These are phyloP conservation scores for Hymenochaete sp. DNA, from an alignment of 1,284 basidiomycete species.

Conservation along the genomic window DNA sequence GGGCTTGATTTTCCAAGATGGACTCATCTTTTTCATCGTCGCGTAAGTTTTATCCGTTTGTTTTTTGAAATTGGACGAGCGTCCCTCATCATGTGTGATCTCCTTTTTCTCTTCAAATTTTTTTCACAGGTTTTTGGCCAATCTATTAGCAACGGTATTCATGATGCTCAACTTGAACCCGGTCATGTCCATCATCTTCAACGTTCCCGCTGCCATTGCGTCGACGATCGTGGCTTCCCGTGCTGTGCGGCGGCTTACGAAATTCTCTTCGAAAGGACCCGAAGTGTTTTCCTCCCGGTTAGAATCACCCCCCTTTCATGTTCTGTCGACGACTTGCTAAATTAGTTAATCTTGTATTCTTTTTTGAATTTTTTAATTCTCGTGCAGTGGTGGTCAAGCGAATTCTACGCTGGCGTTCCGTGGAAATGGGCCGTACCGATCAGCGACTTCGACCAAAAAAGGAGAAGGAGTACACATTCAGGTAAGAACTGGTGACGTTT, in stretches of 20 bases:
- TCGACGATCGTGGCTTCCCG: slow-evolving; percentile 33
- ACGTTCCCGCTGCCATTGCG: slow-evolving; percentile 62
- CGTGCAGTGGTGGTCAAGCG: slow-evolving; percentile 12
- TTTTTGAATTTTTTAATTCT: background rate
- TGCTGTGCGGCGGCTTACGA: slow-evolving; percentile 18
- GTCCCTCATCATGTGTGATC: too few relatives aligned
- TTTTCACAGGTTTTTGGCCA: slow-evolving; percentile 48
- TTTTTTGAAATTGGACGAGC: background rate
- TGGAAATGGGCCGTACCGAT: slow-evolving; percentile 12
- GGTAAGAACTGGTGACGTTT: slow-evolving; percentile 6
- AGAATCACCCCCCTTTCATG: background rate
- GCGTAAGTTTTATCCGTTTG: slow-evolving; percentile 39
- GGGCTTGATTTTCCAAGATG: slow-evolving; percentile 58
- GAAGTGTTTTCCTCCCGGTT: slow-evolving; percentile 17
- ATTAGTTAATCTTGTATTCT: background rate
- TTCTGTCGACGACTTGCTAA: too few relatives aligned
- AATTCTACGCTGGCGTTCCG: slow-evolving; percentile 18
- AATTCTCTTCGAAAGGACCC: slow-evolving; percentile 17
- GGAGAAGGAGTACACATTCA: slow-evolving; percentile 17
- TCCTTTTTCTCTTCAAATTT: slow-evolving; percentile 1
- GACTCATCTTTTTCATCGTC: slow-evolving; percentile 64
- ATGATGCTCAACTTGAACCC: slow-evolving; percentile 65
- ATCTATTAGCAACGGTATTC: slow-evolving; percentile 62
- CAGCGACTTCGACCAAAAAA: slow-evolving; percentile 9
- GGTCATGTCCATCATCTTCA: slow-evolving; percentile 67